phyloP scores from a whole-genome alignment of 306 rosid species.

The Quercus bicolor region DNA sequence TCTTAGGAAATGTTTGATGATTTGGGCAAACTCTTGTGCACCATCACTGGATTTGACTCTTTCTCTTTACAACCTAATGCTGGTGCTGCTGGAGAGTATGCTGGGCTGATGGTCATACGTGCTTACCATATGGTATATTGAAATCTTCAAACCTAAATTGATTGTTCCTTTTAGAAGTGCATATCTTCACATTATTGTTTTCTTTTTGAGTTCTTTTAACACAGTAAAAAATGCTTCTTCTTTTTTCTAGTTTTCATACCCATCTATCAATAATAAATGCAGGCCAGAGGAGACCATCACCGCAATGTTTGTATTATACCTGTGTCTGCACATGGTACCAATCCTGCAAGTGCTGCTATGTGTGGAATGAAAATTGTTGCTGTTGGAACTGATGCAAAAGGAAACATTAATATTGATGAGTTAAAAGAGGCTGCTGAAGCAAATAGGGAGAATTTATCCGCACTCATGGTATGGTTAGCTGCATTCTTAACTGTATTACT shows the following conservation, averaged over 20 bases:
- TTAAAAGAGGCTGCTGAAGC: slow-evolving; percentile 93
- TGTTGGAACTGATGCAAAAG: slow-evolving; percentile 98
- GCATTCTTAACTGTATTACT: too few relatives aligned
- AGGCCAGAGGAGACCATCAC: slow-evolving; percentile 95
- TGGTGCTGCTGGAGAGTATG: slow-evolving; percentile 99
- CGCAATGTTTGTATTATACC: slow-evolving; percentile 97
- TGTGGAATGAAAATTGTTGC: slow-evolving; percentile 96
- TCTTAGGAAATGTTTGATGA: slow-evolving; percentile 77
- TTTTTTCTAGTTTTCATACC: background rate
- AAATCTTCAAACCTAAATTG: slow-evolving; percentile 6
- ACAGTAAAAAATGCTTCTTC: too few relatives aligned
- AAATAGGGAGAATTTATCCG: slow-evolving; percentile 77
- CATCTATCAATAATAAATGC: slow-evolving; percentile 25
- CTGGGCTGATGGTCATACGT: slow-evolving; percentile 99
- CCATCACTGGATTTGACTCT: slow-evolving; percentile 94
- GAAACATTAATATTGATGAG: slow-evolving; percentile 88
- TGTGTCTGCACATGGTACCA: slow-evolving; percentile 97
- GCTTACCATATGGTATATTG: slow-evolving; percentile 81
- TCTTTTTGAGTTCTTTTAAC: background rate
- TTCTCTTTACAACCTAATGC: slow-evolving; percentile 99
- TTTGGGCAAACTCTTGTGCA: slow-evolving; percentile 79
- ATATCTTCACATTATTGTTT: background rate
- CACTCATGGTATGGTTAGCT: slow-evolving; percentile 60
- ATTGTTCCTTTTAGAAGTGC: too few relatives aligned
- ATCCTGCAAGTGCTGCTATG: slow-evolving; percentile 99